phyloP scores from a whole-genome alignment of 345 rosid genomes.

The Brassica rapa region DNA sequence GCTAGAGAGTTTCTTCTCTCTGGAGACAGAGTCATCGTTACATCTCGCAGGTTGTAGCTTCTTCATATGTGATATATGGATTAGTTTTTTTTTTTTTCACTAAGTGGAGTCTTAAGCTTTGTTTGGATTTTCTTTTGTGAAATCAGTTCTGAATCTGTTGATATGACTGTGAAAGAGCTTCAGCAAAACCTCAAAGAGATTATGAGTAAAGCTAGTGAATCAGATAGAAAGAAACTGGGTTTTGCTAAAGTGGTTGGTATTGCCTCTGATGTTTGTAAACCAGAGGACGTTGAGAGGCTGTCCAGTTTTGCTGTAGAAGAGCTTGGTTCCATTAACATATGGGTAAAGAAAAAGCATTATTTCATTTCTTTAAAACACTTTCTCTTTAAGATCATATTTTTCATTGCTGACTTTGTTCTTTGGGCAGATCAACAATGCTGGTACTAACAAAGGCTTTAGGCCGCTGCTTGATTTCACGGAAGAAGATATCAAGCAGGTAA shows the following conservation, averaged over 20 bases:
- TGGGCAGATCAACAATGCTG: conserved; percentile 85
- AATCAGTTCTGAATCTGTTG: conserved; percentile 74
- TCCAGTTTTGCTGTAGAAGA: conserved; percentile 69
- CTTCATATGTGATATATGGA: background rate
- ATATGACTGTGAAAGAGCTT: conserved; percentile 74
- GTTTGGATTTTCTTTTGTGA: conserved; percentile 27
- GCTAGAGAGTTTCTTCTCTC: conserved; percentile 95
- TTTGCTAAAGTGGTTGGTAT: conserved; percentile 81
- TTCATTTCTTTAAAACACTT: background rate
- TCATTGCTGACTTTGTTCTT: conserved; percentile 1
- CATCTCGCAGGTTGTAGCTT: conserved; percentile 75
- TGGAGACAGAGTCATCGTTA: conserved; percentile 82
- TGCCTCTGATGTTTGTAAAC: conserved; percentile 81
- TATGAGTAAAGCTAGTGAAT: conserved; percentile 47
- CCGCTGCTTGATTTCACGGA: conserved; percentile 83
- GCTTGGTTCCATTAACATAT: conserved; percentile 81
- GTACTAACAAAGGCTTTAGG: conserved; percentile 92
- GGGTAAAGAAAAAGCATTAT: conserved; percentile 54
- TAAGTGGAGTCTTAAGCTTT: conserved; percentile 13
- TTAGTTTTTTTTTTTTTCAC: background rate
- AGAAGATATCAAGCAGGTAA: conserved; percentile 86
- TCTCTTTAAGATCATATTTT: background rate
- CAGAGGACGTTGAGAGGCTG: conserved; percentile 67
- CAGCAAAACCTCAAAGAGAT: conserved; percentile 77
- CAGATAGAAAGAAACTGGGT: conserved; percentile 48